Conservation (phyloP, 2,329 filamentous ascomycete species). For the Trichocomaceae sp. region DNA sequence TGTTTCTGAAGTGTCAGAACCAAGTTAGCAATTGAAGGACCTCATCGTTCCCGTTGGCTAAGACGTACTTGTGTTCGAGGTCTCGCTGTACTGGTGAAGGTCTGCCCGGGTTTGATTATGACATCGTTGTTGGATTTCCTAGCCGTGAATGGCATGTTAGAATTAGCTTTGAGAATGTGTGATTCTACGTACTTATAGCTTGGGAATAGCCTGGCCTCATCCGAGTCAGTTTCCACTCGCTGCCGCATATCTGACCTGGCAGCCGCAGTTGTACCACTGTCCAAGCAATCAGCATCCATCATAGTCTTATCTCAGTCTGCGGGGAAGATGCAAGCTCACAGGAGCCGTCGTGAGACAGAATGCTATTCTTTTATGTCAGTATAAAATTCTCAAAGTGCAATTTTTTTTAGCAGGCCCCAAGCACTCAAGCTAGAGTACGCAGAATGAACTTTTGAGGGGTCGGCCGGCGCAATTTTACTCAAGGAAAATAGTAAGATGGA, state of each 20-base stretch:
- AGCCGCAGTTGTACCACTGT: constrained; percentile 15
- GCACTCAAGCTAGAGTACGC: neutral
- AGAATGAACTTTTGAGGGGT: neutral
- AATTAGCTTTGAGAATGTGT: neutral
- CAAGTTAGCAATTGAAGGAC: neutral
- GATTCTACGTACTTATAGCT: constrained; percentile 15
- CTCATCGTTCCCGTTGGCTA: neutral
- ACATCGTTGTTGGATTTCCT: constrained; percentile 20
- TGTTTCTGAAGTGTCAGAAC: constrained; percentile 6
- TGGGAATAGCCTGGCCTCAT: constrained; percentile 22
- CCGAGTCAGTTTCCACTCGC: constrained; percentile 7
- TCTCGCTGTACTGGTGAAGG: constrained; percentile 17
- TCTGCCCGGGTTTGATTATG: constrained; percentile 24
- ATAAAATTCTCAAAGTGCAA: neutral
- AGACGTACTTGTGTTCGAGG: constrained; percentile 5
- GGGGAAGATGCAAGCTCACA: constrained; percentile 1
- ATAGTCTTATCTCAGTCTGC: neutral
- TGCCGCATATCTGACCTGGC: constrained; percentile 15
- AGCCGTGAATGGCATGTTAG: neutral
- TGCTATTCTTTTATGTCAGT: neutral
- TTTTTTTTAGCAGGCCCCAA: neutral
- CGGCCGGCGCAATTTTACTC: neutral
- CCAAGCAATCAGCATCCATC: constrained; percentile 14
- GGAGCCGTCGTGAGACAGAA: neutral
- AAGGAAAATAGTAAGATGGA: neutral